Conservation (phyloP, 768 basidiomycete genomes). For the Boletus eberwhitei region DNA sequence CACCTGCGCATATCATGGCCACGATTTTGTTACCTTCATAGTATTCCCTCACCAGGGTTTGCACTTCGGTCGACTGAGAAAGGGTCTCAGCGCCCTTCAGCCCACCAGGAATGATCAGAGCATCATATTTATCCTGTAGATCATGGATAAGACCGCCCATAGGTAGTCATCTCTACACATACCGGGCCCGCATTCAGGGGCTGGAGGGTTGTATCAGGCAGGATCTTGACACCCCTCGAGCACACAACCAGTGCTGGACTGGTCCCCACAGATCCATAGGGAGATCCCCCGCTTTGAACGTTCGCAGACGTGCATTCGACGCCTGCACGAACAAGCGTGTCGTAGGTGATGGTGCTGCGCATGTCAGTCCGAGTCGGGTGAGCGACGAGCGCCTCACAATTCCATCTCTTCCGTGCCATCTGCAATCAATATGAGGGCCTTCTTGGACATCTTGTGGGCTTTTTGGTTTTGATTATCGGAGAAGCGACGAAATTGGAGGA, state of each 20-base stretch:
- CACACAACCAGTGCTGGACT: conserved; percentile 54
- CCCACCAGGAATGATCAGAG: conserved; percentile 74
- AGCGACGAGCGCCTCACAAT: conserved; percentile 40
- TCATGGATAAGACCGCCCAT: neutral
- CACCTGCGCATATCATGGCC: conserved; percentile 86
- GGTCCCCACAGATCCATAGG: conserved; percentile 22
- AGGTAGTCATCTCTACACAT: conserved; percentile 12
- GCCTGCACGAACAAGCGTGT: conserved; percentile 77
- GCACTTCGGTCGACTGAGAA: conserved; percentile 54
- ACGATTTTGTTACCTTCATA: conserved; percentile 43
- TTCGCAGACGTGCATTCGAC: conserved; percentile 64
- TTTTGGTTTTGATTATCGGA: neutral
- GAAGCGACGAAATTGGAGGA: neutral
- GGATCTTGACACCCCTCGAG: conserved; percentile 70
- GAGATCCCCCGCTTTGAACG: conserved; percentile 37
- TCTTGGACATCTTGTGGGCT: conserved; percentile 24
- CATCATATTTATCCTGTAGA: conserved; percentile 60
- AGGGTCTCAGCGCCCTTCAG: conserved; percentile 75
- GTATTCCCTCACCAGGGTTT: conserved; percentile 59
- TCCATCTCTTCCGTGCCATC: conserved; percentile 90
- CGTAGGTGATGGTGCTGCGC: conserved; percentile 72
- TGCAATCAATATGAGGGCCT: conserved; percentile 68
- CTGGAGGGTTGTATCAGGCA: conserved; percentile 60
- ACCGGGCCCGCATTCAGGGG: conserved; percentile 46
- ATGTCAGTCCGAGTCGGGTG: neutral